These are phyloP conservation scores for Boletus pseudo-olivaceus DNA, from an alignment of 768 basidiomycete genomes.

Conservation along the genomic window DNA sequence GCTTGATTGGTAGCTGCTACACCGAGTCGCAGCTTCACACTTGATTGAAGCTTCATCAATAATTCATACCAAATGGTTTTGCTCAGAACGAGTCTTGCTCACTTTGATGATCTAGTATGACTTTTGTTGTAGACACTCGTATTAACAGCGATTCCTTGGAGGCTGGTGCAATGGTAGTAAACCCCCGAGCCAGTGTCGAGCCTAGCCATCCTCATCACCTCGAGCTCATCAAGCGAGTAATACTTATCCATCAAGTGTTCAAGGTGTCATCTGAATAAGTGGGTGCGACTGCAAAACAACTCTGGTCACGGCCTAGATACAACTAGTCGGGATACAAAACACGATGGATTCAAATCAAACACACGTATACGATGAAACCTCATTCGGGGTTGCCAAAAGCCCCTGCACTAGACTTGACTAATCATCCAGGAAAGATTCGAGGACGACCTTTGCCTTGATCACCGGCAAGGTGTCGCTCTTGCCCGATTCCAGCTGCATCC, in stretches of 20 bases:
- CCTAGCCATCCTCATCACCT: too few species aligned
- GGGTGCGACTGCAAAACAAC: not conserved
- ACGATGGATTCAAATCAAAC: not conserved
- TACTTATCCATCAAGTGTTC: too few species aligned
- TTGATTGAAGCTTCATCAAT: too few species aligned
- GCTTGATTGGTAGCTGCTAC: too few species aligned
- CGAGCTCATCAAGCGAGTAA: too few species aligned
- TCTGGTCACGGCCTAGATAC: not conserved
- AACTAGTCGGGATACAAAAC: not conserved
- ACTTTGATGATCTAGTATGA: not conserved
- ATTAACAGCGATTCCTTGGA: not conserved
- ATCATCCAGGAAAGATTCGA: conserved; percentile 8
- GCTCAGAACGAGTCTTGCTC: too few species aligned
- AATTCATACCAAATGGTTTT: not conserved
- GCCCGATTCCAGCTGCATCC: not conserved
- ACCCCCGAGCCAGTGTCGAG: too few species aligned
- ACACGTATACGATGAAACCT: not conserved
- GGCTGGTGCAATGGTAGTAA: not conserved
- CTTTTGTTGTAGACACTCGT: not conserved
- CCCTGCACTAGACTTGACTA: not conserved
- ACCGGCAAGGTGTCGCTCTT: conserved; percentile 1
- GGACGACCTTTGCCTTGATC: conserved; percentile 8
- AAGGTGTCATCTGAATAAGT: too few species aligned
- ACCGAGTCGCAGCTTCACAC: too few species aligned
- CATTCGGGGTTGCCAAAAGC: not conserved